Evolutionary conservation across 164 flowering plant species (phyloP), one percentile per base, ranked within the genome.

Genomic region (Buxus sempervirens): DNA sequence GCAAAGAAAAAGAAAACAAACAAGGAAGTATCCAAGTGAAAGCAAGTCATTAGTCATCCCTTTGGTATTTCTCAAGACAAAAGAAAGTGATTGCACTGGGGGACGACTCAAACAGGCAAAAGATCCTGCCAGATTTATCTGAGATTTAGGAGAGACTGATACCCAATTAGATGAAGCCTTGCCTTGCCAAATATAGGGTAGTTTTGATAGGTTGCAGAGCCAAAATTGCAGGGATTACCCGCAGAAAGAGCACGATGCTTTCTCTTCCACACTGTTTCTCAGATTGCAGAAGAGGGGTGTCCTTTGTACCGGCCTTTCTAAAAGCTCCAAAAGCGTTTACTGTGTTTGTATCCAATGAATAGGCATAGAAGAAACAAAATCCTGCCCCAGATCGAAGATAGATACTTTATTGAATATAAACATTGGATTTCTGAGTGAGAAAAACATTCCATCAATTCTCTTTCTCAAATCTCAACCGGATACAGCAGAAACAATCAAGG

Each of bases 221-320:
- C 83, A n/a, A 70, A 65, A 66, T 49, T 53, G 70, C 75, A 73
- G 80, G 23, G 27, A 60, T 72, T 75, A 65, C 82, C 78, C 64
- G 53, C 75, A 63, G n/a, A 80, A 62, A 62, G 36, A 62, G 55
- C 64, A 38, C 60, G 55, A 58, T 73, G 71, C 76, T 78, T 70
- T 72, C 73, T 75, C 65, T 70, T 65, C 72, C 70, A 78, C 78
- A 66, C 77, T 62, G 62, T 20, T 58, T 24, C 1, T 1, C 21
- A 20, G 21, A 53, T 18, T 53, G n/a, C n/a, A n/a, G n/a, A n/a
- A n/a, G n/a, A n/a, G n/a, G 55, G 55, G 55, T 53, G 2, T 53
- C 55, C 7, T 53, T 53, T 53, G 21, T 53, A 12, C 55, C 55
- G 38, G 18, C 55, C 55, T 18, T 20, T 3, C 55, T 53, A 53